These are phyloP conservation scores for Leccinum olivaceopallidum DNA, from an alignment of 768 basidiomycete species.

Conservation along the genomic window DNA sequence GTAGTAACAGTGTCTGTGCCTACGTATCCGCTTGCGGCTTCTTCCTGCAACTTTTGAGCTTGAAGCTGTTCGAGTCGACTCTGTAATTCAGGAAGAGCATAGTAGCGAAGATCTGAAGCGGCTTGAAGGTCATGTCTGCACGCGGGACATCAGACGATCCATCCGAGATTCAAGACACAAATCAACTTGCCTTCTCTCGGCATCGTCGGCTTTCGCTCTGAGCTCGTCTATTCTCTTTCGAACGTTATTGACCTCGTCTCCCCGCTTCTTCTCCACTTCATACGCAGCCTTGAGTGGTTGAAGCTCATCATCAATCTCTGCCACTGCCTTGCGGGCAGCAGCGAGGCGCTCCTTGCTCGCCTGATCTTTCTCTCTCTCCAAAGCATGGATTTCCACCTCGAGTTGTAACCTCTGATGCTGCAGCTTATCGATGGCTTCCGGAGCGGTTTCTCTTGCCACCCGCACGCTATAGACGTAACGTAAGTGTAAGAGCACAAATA, in stretches of 20 bases:
- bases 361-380: slow-evolving; percentile 88
- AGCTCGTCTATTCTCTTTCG: slow-evolving; percentile 88
- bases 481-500: not conserved
- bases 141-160: not conserved
- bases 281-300: slow-evolving; percentile 82
- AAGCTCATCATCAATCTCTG: slow-evolving; percentile 83
- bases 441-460: slow-evolving; percentile 91
- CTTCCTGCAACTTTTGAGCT: slow-evolving; percentile 74
- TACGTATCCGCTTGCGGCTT: slow-evolving; percentile 51
- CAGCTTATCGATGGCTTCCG: slow-evolving; percentile 90
- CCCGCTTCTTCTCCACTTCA: slow-evolving; percentile 81
- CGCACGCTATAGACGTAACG: slow-evolving; percentile 56
- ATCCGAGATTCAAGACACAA: not conserved
- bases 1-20: slow-evolving; percentile 75
- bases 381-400: slow-evolving; percentile 92
- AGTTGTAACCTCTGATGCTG: slow-evolving; percentile 88
- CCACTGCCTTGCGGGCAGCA: slow-evolving; percentile 71
- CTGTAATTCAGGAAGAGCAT: slow-evolving; percentile 88
- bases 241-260: slow-evolving; percentile 75
- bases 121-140: slow-evolving; percentile 66
- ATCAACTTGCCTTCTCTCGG: slow-evolving; percentile 71
- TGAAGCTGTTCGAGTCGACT: slow-evolving; percentile 68
- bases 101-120: slow-evolving; percentile 88
- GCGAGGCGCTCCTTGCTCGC: slow-evolving; percentile 84
- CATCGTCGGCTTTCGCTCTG: slow-evolving; percentile 89